Base-by-base conservation (phyloP, 352 stramenopile species). In the Globisporangium paroecandrum region DNA sequence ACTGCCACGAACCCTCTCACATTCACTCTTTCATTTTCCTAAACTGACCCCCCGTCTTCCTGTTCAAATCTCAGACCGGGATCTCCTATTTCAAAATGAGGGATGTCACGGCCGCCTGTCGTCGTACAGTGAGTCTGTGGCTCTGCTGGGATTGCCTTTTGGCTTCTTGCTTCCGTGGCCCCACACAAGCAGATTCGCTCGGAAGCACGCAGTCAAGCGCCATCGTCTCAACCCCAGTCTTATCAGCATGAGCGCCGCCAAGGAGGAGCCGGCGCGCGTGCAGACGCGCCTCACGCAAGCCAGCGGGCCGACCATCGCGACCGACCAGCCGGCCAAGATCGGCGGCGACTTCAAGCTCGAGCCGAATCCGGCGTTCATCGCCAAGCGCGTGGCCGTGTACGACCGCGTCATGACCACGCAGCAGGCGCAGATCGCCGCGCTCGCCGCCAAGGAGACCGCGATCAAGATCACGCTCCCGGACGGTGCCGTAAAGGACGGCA, bases 381-480 rank as follows among this genome's bases (percentile, higher is more conserved):
- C 83, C 43, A 62, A 85, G 34, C 90, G 94, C 65, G 68, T 87
- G 47, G 85, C 74, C 34, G 83, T 98, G 25, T 98, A 95, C 77
- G 92, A 98, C 68, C 79, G 85, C 67, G 73, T 96, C 32, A 94
- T 94, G 76, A 79, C 75, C 20, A 65, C 43, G 59, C 87, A 95
- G 74, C 77, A 85, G 70, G 75, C 84, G 61, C 68, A 89, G 68
- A 78, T 96, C 57, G 82, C 83, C 67, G 76, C 90, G 41, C 70
- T 91, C 58, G 77, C 75, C 9, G 98, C 98, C 68, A 85, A 89
- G 27, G 83, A 91, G 49, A 85, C 89, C 55, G 75, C 89, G 58
- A 99, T 99, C 73, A 89, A 80, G 49, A 94, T 99, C 68, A 99
- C 96, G 43, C 85, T 99, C 57, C 98, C 98, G 0, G 98, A 99